These are phyloP conservation scores for Bipolaris sorokiniana DNA, from an alignment of 2,329 filamentous ascomycete genomes.

Conservation along the genomic window DNA sequence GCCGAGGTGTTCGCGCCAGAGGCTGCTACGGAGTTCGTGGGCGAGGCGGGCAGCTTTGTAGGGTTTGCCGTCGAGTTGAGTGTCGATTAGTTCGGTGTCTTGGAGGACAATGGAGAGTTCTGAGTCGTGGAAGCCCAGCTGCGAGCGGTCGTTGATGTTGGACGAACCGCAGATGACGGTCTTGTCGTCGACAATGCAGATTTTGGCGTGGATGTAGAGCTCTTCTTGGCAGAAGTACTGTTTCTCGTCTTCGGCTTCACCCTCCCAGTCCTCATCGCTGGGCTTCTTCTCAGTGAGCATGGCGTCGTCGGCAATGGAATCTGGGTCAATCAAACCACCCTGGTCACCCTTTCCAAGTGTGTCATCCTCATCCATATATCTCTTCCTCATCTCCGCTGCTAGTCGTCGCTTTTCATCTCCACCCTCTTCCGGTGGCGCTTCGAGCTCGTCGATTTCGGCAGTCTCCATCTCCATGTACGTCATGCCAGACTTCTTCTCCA, in stretches of 20 bases:
- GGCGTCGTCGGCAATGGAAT: slow-evolving; percentile 76
- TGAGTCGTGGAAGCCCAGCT: slow-evolving; percentile 87
- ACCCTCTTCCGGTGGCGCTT: slow-evolving; percentile 55
- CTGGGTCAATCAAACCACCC: slow-evolving; percentile 59
- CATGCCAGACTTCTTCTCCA: slow-evolving; percentile 81
- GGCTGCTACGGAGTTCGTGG: slow-evolving; percentile 76
- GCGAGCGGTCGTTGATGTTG: slow-evolving; percentile 90
- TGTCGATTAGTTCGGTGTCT: slow-evolving; percentile 73
- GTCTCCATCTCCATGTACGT: slow-evolving; percentile 86
- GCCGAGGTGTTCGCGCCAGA: slow-evolving; percentile 92
- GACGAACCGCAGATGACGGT: slow-evolving; percentile 84
- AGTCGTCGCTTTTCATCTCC: slow-evolving; percentile 51
- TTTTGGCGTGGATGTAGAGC: slow-evolving; percentile 91
- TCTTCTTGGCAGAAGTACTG: slow-evolving; percentile 94
- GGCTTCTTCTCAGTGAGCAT: slow-evolving; percentile 73
- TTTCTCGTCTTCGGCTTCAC: slow-evolving; percentile 74
- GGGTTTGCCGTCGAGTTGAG: slow-evolving; percentile 77
- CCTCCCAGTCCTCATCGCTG: slow-evolving; percentile 77
- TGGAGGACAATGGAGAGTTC: slow-evolving; percentile 91
- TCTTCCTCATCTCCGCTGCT: slow-evolving; percentile 54
- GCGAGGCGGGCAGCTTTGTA: slow-evolving; percentile 84
- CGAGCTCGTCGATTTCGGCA: slow-evolving; percentile 87
- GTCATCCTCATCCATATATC: slow-evolving; percentile 53
- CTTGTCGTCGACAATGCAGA: slow-evolving; percentile 86
- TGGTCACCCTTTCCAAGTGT: slow-evolving; percentile 49